Conservation (phyloP, 1,284 basidiomycete species). For the Kalmanozyma brasiliensis region DNA sequence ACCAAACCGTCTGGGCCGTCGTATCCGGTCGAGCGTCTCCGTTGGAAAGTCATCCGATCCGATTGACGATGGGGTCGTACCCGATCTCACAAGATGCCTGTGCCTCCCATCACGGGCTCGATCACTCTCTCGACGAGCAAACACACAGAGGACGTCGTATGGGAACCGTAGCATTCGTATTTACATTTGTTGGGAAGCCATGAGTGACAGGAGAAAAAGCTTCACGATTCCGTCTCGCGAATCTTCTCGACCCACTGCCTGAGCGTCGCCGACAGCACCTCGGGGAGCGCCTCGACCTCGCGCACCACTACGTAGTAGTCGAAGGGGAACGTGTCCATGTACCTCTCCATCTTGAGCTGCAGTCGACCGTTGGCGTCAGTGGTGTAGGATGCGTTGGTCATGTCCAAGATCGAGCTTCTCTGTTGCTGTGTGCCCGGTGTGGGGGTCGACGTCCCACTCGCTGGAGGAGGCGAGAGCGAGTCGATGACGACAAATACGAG, state of each 20-base stretch:
- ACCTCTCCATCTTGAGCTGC: constrained; percentile 88
- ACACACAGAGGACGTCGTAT: no score
- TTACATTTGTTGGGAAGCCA: no score
- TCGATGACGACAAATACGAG: constrained; percentile 97
- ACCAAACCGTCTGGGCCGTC: no score
- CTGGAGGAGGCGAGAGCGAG: constrained; percentile 73
- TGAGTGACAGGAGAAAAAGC: no score
- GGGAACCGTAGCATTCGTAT: no score
- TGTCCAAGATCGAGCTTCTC: constrained; percentile 85
- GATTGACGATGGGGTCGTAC: no score
- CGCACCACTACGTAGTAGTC: constrained; percentile 95
- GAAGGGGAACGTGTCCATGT: constrained; percentile 94
- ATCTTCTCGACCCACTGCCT: constrained; percentile 77
- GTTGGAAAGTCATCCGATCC: no score
- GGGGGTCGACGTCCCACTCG: constrained; percentile 19
- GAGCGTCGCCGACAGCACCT: constrained; percentile 88
- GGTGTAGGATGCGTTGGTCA: constrained; percentile 92
- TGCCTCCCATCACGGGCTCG: no score
- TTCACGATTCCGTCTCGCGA: constrained; percentile 49
- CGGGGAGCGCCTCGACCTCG: constrained; percentile 89
- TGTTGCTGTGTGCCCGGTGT: constrained; percentile 68
- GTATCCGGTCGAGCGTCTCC: no score
- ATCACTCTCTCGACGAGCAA: no score
- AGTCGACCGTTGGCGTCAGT: constrained; percentile 75
- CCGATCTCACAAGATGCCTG: no score